These are phyloP conservation scores for Penicillium paxilli DNA, from an alignment of 495 filamentous ascomycete species.

Conservation along the genomic window DNA sequence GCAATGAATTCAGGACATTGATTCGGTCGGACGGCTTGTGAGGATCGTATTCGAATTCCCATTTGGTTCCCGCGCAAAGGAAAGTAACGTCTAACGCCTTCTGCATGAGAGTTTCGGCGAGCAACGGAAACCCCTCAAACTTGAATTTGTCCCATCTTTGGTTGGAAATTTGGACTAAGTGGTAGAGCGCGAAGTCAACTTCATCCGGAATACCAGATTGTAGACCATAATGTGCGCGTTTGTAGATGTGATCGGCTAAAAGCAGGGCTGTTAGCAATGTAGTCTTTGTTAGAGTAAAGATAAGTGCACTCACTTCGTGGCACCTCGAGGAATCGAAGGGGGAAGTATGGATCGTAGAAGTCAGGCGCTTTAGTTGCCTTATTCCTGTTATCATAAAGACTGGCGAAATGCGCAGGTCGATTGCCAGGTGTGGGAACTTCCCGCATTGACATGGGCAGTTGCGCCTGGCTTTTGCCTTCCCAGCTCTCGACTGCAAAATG, in stretches of 20 bases:
- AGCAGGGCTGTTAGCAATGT: no score
- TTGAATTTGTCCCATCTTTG: conserved; percentile 94
- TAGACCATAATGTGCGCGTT: conserved; percentile 75
- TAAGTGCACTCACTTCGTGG: conserved; percentile 36
- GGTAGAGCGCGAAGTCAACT: conserved; percentile 84
- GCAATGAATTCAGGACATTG: conserved; percentile 65
- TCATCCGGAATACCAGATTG: conserved; percentile 78
- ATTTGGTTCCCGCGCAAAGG: conserved; percentile 79
- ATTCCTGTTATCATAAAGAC: conserved; percentile 19
- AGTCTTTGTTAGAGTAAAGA: neutral
- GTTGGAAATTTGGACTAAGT: conserved; percentile 92
- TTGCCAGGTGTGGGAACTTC: conserved; percentile 48
- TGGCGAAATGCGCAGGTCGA: conserved; percentile 35
- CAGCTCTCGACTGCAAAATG: conserved; percentile 34
- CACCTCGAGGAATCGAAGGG: conserved; percentile 41
- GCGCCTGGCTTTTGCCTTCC: conserved; percentile 38
- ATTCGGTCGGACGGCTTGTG: conserved; percentile 54
- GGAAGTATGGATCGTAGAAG: conserved; percentile 46
- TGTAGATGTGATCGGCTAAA: conserved; percentile 69
- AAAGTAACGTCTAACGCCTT: conserved; percentile 73
- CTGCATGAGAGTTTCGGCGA: conserved; percentile 85
- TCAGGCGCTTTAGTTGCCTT: conserved; percentile 39
- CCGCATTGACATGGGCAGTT: conserved; percentile 42
- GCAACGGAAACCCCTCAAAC: conserved; percentile 85
- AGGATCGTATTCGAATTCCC: conserved; percentile 70